Conservation (phyloP, 495 filamentous ascomycete species). For the Lasiosphaeris hirsuta region DNA sequence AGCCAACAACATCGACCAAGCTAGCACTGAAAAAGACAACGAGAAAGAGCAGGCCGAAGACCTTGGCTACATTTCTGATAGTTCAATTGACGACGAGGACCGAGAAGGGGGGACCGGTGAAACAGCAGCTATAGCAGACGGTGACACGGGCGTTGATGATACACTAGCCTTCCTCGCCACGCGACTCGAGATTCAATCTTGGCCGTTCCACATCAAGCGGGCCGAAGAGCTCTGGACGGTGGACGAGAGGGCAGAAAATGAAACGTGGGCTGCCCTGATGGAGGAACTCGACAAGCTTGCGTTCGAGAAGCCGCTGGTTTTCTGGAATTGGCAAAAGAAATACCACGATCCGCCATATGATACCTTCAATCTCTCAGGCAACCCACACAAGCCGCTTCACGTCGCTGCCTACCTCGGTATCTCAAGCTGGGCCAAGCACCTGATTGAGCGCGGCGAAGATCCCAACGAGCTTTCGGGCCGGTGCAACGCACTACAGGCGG, state of each 20-base stretch:
- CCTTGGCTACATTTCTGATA: slow-evolving; percentile 7
- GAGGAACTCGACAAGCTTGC: slow-evolving; percentile 25
- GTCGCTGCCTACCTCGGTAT: slow-evolving; percentile 18
- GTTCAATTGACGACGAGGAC: slow-evolving; percentile 18
- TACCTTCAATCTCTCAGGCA: not conserved
- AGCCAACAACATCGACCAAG: too few species aligned
- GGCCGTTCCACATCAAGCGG: slow-evolving; percentile 18
- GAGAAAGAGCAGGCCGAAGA: not conserved
- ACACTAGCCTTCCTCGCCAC: too few species aligned
- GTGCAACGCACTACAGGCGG: slow-evolving; percentile 50
- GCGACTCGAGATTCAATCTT: slow-evolving; percentile 24
- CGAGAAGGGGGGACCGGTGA: not conserved
- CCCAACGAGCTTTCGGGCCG: slow-evolving; percentile 11
- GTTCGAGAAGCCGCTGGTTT: slow-evolving; percentile 3
- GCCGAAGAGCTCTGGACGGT: slow-evolving; percentile 19
- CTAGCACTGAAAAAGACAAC: too few species aligned
- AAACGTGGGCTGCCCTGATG: slow-evolving; percentile 18
- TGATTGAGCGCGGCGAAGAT: slow-evolving; percentile 15
- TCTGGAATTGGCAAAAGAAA: slow-evolving; percentile 19
- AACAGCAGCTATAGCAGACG: too few species aligned
- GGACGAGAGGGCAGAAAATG: slow-evolving; percentile 17
- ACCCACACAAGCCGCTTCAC: slow-evolving; percentile 13
- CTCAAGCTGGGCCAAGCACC: slow-evolving; percentile 13
- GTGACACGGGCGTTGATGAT: too few species aligned
- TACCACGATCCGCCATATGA: not conserved